These are phyloP conservation scores for Myotisia sp. DNA, from an alignment of 2,329 filamentous ascomycete genomes.

Conservation along the genomic window DNA sequence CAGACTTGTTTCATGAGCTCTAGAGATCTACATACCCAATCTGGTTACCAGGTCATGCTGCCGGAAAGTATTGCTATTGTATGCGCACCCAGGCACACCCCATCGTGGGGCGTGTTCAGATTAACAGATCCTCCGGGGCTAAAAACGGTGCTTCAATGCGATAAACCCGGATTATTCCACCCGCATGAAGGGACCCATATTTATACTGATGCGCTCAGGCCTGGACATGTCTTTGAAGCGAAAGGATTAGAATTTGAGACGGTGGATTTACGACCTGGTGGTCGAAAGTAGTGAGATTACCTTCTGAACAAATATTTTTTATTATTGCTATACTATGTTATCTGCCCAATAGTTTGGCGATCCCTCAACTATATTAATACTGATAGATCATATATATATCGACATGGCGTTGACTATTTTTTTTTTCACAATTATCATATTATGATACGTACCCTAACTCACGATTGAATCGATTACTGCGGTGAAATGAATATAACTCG, in stretches of 20 bases:
- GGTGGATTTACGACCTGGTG: slow-evolving; percentile 42
- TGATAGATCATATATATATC: no score
- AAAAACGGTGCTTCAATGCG: slow-evolving; percentile 68
- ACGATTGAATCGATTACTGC: no score
- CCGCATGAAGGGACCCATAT: slow-evolving; percentile 56
- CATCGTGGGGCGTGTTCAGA: slow-evolving; percentile 78
- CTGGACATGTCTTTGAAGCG: slow-evolving; percentile 58
- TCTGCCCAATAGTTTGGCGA: not conserved
- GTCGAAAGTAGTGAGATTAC: not conserved
- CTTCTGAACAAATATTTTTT: not conserved
- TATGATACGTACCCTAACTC: no score
- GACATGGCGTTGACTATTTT: no score
- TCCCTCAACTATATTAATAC: not conserved
- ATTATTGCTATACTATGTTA: no score
- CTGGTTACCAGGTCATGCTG: slow-evolving; percentile 90
- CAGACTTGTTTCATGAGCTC: slow-evolving; percentile 98
- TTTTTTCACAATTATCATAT: no score
- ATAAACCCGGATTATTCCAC: slow-evolving; percentile 68
- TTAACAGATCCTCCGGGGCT: slow-evolving; percentile 87
- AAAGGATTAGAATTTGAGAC: slow-evolving; percentile 52
- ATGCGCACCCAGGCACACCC: slow-evolving; percentile 65
- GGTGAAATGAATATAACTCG: no score
- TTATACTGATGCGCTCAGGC: slow-evolving; percentile 59
- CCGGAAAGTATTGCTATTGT: slow-evolving; percentile 94
- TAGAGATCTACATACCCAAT: slow-evolving; percentile 82